A percentile compares a stretch with the other conserved stretches of the same genome.
Evolutionary conservation across 2,329 filamentous ascomycete species (phyloP).

Genomic region (Lachnellula subtilissima): DNA sequence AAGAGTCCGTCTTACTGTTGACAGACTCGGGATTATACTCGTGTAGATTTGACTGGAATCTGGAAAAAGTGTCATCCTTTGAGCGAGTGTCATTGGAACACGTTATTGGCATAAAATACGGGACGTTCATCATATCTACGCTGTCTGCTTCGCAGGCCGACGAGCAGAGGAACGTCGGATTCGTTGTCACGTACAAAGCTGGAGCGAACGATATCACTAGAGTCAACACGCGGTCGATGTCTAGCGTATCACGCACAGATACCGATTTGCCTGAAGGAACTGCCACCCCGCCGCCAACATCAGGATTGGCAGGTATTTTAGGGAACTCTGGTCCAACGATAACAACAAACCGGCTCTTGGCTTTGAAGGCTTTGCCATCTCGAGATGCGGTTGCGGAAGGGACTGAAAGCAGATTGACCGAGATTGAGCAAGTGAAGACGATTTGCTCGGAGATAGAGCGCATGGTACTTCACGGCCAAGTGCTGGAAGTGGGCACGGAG

Average conservation of each 20-base stretch:
- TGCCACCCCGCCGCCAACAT: constrained; percentile 9
- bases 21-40: constrained; percentile 83
- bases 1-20: constrained; percentile 82
- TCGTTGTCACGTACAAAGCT: constrained; percentile 73
- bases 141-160: constrained; percentile 74
- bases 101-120: constrained; percentile 67
- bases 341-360: constrained; percentile 37
- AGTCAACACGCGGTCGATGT: constrained; percentile 81
- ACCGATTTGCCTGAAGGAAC: constrained; percentile 12
- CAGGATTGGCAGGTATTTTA: constrained; percentile 13
- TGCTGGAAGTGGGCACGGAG: constrained; percentile 33
- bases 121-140: constrained; percentile 87
- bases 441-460: constrained; percentile 76
- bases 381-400: constrained; percentile 35
- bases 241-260: constrained; percentile 38
- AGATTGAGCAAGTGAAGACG: constrained; percentile 33
- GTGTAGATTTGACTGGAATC: constrained; percentile 89
- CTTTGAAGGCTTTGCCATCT: constrained; percentile 52
- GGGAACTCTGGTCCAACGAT: constrained; percentile 6
- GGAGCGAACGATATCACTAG: constrained; percentile 67
- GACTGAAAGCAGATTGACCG: constrained; percentile 17
- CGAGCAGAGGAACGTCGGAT: constrained; percentile 74
- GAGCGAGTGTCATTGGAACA: constrained; percentile 77
- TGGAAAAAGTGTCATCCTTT: constrained; percentile 90
- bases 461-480: constrained; percentile 49